Evolutionary conservation across 2,329 filamentous ascomycete genomes (phyloP), one percentile per base, ranked within the genome.

Genomic region (Fusarium falciforme): DNA sequence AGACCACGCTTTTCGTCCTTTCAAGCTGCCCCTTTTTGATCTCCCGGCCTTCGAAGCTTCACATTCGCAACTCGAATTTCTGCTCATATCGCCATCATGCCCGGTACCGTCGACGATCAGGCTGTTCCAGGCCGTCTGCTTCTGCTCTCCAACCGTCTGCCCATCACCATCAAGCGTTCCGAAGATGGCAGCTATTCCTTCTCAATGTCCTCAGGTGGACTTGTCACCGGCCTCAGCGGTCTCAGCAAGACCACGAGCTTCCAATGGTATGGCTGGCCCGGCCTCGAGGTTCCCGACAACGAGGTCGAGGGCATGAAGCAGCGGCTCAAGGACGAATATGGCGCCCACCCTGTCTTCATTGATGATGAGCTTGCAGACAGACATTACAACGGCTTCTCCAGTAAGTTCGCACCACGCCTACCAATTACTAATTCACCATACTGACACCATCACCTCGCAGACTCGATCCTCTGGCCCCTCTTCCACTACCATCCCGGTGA

Each of bases 401-500:
- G 94, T 97, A 85, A 83, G 93, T 81, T 31, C 25, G 31, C 2
- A 3, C n/a, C 5, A 29, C 35, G 14, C 17, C 12, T 2, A 35
- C 44, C 8, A 17, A 27, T 35, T 9, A 6, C 6, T 6, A n/a
- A 31, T 25, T 29, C 6, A 14, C 4, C 7, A 52, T 33, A 20
- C 75, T 79, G 42, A 55, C 42, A 35, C 29, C 10, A 65, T 52
- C 57, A 66, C 69, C 57, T 5, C 25, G 17, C 76, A 96, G 94
- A 99, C 84, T 97, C 94, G 9, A 98, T 98, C 82, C 92, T 99
- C 70, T 99, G 96, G 96, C 96, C 96, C 4, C 91, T 99, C 42
- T 97, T 99, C 87, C 96, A 98, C 86, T 98, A 98, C 85, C 96
- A 99, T 84, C 96, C 96, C 60, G 96, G 96, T 81, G 96, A 98